These are phyloP conservation scores for Bothriochloa decipiens DNA, from an alignment of 176 grass and related monocot genomes.

Conservation along the genomic window DNA sequence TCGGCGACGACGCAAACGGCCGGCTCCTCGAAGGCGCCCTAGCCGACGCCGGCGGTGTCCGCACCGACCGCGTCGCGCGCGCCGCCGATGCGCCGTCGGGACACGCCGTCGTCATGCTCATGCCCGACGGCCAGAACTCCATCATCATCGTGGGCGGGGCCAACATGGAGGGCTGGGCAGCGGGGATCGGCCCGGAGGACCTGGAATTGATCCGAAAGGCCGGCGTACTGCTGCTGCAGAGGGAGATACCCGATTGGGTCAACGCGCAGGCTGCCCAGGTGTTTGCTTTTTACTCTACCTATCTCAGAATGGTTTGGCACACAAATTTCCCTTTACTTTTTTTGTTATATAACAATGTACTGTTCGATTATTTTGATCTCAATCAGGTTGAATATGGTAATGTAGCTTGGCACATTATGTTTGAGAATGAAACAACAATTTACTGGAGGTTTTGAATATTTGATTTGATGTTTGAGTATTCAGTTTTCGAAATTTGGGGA, in stretches of 20 bases:
- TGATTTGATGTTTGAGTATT: background rate
- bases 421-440: background rate
- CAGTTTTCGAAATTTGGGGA: background rate
- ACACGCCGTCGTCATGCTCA: constrained; percentile 96
- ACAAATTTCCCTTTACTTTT: background rate
- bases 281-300: constrained; percentile 12
- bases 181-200: constrained; percentile 55
- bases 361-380: background rate
- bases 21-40: constrained; percentile 80
- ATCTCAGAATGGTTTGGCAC: constrained; percentile 8
- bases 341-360: background rate
- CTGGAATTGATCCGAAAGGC: constrained; percentile 69
- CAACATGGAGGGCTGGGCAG: constrained; percentile 90
- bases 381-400: no score
- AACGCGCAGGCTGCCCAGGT: constrained; percentile 92
- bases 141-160: constrained; percentile 98
- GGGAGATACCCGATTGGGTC: constrained; percentile 95
- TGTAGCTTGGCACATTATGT: background rate
- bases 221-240: constrained; percentile 77
- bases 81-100: constrained; percentile 61
- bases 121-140: constrained; percentile 88
- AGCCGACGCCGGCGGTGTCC: constrained; percentile 58
- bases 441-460: background rate
- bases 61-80: constrained; percentile 65
- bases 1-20: constrained; percentile 86